Percentiles rank a stretch among this genome's conserved stretches.
Evolutionary conservation across 345 rosid genomes (phyloP).

Genomic region (Pugionium dolabratum): DNA sequence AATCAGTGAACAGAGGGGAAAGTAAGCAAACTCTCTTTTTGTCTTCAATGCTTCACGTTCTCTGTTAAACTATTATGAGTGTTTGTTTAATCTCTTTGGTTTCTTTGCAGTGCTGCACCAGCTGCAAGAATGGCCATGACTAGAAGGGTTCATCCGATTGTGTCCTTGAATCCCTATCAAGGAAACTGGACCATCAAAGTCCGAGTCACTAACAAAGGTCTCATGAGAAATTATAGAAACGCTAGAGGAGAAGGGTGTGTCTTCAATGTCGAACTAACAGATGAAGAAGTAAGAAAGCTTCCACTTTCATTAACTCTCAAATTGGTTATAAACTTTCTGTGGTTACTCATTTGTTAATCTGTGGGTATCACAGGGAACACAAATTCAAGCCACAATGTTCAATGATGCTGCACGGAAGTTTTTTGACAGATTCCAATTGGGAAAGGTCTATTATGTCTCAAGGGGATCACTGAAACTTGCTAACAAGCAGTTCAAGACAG

Average conservation of each 20-base stretch:
- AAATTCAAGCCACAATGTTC: slow-evolving; percentile 95
- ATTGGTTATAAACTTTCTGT: background rate
- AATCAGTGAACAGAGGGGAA: slow-evolving; percentile 60
- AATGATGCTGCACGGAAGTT: slow-evolving; percentile 89
- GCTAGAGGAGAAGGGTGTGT: slow-evolving; percentile 94
- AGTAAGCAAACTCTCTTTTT: slow-evolving; percentile 48
- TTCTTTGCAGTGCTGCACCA: slow-evolving; percentile 72
- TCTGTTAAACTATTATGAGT: background rate
- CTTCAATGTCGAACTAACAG: slow-evolving; percentile 91
- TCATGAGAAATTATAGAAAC: slow-evolving; percentile 82
- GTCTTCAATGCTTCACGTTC: background rate
- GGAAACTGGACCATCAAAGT: slow-evolving; percentile 96
- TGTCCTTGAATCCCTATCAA: slow-evolving; percentile 92
- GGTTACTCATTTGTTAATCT: background rate
- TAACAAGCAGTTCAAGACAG: slow-evolving; percentile 84
- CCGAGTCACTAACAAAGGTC: slow-evolving; percentile 78
- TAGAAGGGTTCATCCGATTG: slow-evolving; percentile 87
- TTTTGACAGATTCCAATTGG: slow-evolving; percentile 68
- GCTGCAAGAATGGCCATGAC: slow-evolving; percentile 84
- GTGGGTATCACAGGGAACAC: slow-evolving; percentile 65
- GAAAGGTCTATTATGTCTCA: slow-evolving; percentile 86
- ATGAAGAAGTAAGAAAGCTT: slow-evolving; percentile 72
- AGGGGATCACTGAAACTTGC: slow-evolving; percentile 81
- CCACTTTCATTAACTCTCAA: background rate
- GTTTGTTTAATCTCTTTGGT: slow-evolving; percentile 5